Evolutionary conservation across 768 basidiomycete species (phyloP).

Genomic region (Mrakia frigida): DNA sequence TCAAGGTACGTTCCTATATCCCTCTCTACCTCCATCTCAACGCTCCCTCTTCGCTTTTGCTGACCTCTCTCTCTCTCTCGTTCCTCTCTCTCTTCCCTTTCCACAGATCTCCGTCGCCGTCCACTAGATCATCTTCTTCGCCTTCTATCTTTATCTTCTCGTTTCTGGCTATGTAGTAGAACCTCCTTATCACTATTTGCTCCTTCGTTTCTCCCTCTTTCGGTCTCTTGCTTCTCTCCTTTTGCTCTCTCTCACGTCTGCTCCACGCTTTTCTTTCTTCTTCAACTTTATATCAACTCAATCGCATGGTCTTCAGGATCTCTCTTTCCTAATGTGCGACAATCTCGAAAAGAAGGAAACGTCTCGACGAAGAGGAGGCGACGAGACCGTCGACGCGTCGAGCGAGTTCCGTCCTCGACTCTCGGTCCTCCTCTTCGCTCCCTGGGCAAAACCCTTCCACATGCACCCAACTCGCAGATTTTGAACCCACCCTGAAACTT

Average conservation of each 20-base stretch:
- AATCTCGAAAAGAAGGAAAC: too few relatives aligned
- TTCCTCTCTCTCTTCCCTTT: background rate
- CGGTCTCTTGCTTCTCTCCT: background rate
- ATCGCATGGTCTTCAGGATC: too few relatives aligned
- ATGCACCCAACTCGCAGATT: too few relatives aligned
- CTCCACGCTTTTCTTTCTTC: background rate
- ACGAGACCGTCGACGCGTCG: too few relatives aligned
- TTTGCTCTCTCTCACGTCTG: background rate
- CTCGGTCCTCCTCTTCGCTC: too few relatives aligned
- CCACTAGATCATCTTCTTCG: background rate
- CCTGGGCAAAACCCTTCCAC: too few relatives aligned
- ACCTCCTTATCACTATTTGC: background rate
- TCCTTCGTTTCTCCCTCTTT: background rate
- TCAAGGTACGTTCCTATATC: constrained; percentile 50
- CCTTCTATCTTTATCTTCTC: background rate
- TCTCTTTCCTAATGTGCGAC: too few relatives aligned
- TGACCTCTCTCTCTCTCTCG: background rate
- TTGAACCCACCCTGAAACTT: too few relatives aligned
- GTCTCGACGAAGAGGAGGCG: too few relatives aligned
- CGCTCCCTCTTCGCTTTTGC: background rate
- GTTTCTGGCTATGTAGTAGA: background rate
- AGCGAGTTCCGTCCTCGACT: too few relatives aligned
- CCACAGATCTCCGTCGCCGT: constrained; percentile 21
- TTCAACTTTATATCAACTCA: constrained; percentile 3
- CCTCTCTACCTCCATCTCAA: background rate